Conservation (phyloP, 2,329 filamentous ascomycete species). For the Colletotrichum brevisporum region DNA sequence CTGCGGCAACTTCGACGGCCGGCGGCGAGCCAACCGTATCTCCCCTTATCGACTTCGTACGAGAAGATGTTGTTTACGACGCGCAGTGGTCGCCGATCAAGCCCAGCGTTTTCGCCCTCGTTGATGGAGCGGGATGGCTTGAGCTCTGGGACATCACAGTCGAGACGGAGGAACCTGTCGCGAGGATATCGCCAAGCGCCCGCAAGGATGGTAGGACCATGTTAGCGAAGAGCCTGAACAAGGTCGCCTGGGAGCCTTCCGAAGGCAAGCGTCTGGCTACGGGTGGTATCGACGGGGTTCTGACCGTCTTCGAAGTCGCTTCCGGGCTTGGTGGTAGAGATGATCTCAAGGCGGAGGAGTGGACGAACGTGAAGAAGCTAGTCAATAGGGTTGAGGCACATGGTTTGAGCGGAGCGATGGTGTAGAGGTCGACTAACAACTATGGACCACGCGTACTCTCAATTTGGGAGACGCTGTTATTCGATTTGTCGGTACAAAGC, state of each 20-base stretch:
- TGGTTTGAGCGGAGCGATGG: constrained; percentile 64
- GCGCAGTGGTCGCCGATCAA: constrained; percentile 95
- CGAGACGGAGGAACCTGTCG: constrained; percentile 92
- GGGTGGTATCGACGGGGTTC: constrained; percentile 90
- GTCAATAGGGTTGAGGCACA: constrained; percentile 80
- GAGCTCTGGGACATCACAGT: constrained; percentile 96
- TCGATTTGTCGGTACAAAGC: constrained; percentile 39
- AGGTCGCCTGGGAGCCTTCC: constrained; percentile 91
- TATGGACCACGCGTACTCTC: constrained; percentile 46
- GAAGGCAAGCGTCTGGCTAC: constrained; percentile 91
- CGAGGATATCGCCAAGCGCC: constrained; percentile 80
- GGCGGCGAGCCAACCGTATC: constrained; percentile 69
- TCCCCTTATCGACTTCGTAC: constrained; percentile 89
- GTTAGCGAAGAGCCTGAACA: constrained; percentile 90
- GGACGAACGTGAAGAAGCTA: constrained; percentile 92
- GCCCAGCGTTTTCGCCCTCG: constrained; percentile 93
- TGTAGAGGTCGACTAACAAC: constrained; percentile 39
- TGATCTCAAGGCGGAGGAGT: constrained; percentile 86
- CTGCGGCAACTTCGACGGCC: constrained; percentile 78
- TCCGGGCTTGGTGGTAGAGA: constrained; percentile 87
- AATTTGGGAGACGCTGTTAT: constrained; percentile 27
- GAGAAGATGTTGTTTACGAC: constrained; percentile 97
- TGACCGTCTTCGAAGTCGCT: constrained; percentile 95
- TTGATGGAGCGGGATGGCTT: constrained; percentile 91
- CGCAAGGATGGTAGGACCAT: constrained; percentile 76